A percentile compares a stretch with the other conserved stretches of the same genome.
phyloP scores from a whole-genome alignment of 2,329 filamentous ascomycete genomes.

The Aspergillus pseudonomiae region DNA sequence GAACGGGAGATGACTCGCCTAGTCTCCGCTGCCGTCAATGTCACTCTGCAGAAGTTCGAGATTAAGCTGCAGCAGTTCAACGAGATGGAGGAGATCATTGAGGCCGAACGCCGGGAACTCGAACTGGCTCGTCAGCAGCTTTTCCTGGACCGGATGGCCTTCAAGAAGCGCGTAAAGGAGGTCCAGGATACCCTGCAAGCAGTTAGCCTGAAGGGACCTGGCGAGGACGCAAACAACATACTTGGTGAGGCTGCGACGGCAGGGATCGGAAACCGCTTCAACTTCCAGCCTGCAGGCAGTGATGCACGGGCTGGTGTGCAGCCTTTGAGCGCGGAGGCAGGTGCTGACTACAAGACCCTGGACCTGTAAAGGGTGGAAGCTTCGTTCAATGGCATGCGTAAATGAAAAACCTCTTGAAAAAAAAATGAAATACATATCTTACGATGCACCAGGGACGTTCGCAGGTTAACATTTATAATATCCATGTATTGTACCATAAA shows the following conservation, averaged over 20 bases:
- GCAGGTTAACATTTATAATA: slow-evolving; percentile 20
- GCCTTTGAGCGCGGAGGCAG: slow-evolving; percentile 45
- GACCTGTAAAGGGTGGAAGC: slow-evolving; percentile 38
- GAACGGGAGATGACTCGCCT: slow-evolving; percentile 95
- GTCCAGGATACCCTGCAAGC: slow-evolving; percentile 71
- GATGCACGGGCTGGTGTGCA: slow-evolving; percentile 37
- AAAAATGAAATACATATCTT: slow-evolving; percentile 5
- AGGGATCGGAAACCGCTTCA: slow-evolving; percentile 44
- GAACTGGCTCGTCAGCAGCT: slow-evolving; percentile 90
- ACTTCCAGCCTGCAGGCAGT: slow-evolving; percentile 41
- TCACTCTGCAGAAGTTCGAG: slow-evolving; percentile 93
- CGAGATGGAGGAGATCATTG: slow-evolving; percentile 90
- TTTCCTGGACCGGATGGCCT: slow-evolving; percentile 86
- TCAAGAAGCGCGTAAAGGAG: slow-evolving; percentile 83
- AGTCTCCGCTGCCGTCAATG: slow-evolving; percentile 87
- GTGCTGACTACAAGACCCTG: slow-evolving; percentile 45
- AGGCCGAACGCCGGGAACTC: slow-evolving; percentile 88
- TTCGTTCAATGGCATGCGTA: slow-evolving; percentile 21
- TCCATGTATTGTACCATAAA: slow-evolving; percentile 27
- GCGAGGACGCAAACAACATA: slow-evolving; percentile 44
- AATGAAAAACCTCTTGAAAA: slow-evolving; percentile 6
- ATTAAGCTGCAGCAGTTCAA: slow-evolving; percentile 95
- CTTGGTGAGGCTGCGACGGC: slow-evolving; percentile 37
- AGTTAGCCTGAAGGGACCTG: slow-evolving; percentile 45
- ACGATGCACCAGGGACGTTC: slow-evolving; percentile 8